Evolutionary conservation across 2,329 filamentous ascomycete species (phyloP), one percentile per base, ranked within the genome.

Genomic region (Arthroderma sp.): DNA sequence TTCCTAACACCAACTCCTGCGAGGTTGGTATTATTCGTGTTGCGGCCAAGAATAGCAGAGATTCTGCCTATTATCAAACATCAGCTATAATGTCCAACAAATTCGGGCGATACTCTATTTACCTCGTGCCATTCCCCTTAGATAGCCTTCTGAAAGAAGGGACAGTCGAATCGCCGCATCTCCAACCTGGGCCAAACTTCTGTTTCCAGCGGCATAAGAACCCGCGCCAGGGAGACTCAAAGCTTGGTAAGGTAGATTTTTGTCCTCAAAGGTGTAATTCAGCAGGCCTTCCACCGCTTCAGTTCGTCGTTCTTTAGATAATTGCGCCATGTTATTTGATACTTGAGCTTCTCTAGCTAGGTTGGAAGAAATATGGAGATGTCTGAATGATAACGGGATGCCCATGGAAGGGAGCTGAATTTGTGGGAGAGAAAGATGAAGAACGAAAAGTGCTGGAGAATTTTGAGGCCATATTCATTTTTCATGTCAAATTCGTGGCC

Each of bases 21-120:
- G 4, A 65, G 63, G 31, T 62, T 55, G 1, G 11, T 13, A 28
- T 65, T 65, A 19, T 25, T 35, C 13, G 31, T 58, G 37, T 44
- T 3, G 8, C 13, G 15, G 8, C n/a, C 19, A 7, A 23, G n/a
- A 3, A 43, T 19, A 23, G 39, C 19, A 23, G 6, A 11, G 2
- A 43, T 43, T 19, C 23, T 19, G 7, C 19, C 39, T 43, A 9
- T 43, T 4, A 13, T 19, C 4, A 11, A 21, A 9, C 17, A 41
- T 21, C 53, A 21, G 43, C 33, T n/a, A n/a, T 19, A 28, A 37
- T 37, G 28, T 4, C 21, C 28, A 25, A 1, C 8, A 38, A 21
- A 37, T 21, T 2, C 8, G 4, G 8, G 9, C 2, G n/a, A 38
- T 23, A 5, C 15, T 19, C 23, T 52, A 53, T 43, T 43, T 59